A percentile compares a stretch with the other conserved stretches of the same genome.
Conservation (phyloP, 345 rosid species). For the Gossypium sturtianum region DNA sequence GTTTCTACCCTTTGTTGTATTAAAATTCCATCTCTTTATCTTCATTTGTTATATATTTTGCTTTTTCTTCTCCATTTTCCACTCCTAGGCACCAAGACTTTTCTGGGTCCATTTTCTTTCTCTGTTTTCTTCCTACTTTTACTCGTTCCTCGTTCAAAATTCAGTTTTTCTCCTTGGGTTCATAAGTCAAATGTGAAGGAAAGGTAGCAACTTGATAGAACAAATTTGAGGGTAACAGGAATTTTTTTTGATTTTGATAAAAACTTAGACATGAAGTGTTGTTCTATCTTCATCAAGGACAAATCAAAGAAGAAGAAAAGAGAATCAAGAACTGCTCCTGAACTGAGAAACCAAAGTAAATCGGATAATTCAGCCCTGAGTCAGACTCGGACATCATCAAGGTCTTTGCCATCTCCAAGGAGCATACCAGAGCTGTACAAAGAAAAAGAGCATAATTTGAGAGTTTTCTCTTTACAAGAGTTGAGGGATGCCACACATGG, state of each 20-base stretch:
- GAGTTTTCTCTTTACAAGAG: conserved; percentile 61
- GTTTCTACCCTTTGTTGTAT: not conserved
- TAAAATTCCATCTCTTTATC: not conserved
- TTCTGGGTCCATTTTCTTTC: not conserved
- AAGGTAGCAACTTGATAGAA: not conserved
- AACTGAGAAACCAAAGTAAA: conserved; percentile 23
- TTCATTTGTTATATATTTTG: not conserved
- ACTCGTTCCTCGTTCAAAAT: not conserved
- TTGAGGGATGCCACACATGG: conserved; percentile 65
- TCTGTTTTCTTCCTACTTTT: not conserved
- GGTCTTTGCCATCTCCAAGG: conserved; percentile 57
- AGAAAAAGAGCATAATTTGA: conserved; percentile 50
- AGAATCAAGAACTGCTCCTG: conserved; percentile 48
- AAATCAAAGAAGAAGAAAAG: conserved; percentile 40
- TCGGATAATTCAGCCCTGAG: conserved; percentile 11
- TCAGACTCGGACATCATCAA: conserved; percentile 31
- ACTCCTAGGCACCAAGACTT: not conserved
- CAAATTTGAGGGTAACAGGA: conserved; percentile 1
- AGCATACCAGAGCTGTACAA: conserved; percentile 56
- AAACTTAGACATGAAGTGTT: conserved; percentile 35
- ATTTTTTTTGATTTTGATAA: not conserved
- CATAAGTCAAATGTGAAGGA: not conserved
- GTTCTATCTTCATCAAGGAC: conserved; percentile 32
- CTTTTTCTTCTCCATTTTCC: not conserved
- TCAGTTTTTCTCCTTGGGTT: not conserved